Evolutionary conservation across 371 early-diverging fungal genomes (phyloP).

Genomic region (Phascolomyces articulosus): DNA sequence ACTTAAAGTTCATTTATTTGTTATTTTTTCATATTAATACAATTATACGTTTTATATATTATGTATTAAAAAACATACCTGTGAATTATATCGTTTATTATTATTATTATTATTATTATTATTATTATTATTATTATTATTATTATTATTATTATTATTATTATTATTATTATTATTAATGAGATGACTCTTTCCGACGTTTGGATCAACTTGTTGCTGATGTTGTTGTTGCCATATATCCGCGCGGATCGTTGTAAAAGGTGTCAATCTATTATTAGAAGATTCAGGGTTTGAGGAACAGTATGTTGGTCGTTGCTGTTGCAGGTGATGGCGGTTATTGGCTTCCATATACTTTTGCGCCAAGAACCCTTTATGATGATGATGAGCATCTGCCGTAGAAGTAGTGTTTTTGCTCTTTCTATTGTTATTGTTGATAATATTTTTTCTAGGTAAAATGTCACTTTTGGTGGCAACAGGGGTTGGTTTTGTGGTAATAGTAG

Average conservation of each 20-base stretch:
- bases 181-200: no score
- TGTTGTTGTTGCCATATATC: no score
- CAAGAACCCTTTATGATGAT: background rate
- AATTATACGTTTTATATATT: background rate
- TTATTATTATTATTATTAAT: no score
- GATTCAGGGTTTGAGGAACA: background rate
- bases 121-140: no score
- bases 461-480: background rate
- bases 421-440: background rate
- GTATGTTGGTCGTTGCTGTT: background rate
- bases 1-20: no score
- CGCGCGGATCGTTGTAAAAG: background rate
- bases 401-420: background rate
- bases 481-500: background rate
- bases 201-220: no score
- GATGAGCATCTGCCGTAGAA: no score
- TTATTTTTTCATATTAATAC: background rate
- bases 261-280: constrained; percentile 6
- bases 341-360: constrained; percentile 3
- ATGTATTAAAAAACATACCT: no score
- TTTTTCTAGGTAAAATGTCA: background rate
- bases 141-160: no score
- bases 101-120: no score
- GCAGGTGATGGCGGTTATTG: background rate
- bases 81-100: background rate